These are phyloP conservation scores for Acacia pycnantha DNA, from an alignment of 331 rosid species.

Conservation along the genomic window DNA sequence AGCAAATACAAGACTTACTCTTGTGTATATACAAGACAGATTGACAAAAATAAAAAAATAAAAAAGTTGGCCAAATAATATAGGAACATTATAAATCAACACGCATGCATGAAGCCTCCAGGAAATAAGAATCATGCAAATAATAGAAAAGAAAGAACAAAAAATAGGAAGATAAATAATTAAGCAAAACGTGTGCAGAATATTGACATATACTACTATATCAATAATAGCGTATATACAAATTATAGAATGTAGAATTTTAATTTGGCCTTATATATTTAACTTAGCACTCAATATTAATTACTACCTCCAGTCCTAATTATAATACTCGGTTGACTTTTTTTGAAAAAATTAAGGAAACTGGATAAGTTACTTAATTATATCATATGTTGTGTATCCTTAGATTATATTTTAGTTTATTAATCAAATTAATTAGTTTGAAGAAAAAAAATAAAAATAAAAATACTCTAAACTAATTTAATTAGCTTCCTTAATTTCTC, in stretches of 20 bases:
- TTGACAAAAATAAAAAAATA: neutral
- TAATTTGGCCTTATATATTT: constrained; percentile 34
- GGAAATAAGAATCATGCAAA: constrained; percentile 38
- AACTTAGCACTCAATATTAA: constrained; percentile 42
- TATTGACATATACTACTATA: neutral
- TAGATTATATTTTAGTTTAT: too few species aligned
- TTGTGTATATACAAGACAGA: constrained; percentile 7
- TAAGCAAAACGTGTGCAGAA: constrained; percentile 6
- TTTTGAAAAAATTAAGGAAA: too few species aligned
- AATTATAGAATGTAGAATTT: constrained; percentile 3
- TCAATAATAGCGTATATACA: neutral
- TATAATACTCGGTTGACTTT: too few species aligned
- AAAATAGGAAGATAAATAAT: constrained; percentile 20
- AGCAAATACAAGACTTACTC: constrained; percentile 8
- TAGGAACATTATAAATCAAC: constrained; percentile 15
- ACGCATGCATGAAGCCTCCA: constrained; percentile 25
- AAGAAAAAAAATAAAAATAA: too few species aligned
- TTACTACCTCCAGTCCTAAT: too few species aligned
- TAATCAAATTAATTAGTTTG: too few species aligned
- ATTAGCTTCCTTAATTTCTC: too few species aligned
- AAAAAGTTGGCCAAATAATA: constrained; percentile 7
- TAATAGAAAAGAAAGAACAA: neutral
- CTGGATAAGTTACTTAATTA: too few species aligned
- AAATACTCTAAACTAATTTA: too few species aligned
- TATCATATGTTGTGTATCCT: too few species aligned